Percentiles rank a stretch among this genome's conserved stretches.
Conservation (phyloP, 1,139 yeast species). For the Eremothecium sinecaudum region DNA sequence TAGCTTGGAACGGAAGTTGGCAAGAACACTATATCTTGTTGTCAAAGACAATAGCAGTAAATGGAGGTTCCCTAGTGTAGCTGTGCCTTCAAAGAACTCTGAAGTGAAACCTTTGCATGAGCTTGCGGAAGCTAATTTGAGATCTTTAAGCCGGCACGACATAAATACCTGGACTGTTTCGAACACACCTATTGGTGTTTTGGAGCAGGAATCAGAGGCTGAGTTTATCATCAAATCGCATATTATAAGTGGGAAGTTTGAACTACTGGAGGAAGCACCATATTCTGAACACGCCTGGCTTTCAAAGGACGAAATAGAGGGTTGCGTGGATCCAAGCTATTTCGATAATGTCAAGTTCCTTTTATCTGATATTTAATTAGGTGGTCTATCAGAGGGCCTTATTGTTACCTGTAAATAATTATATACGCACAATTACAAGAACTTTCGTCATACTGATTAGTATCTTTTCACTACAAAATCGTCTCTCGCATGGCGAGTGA, state of each 20-base stretch:
- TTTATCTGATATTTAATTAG: conserved; percentile 27
- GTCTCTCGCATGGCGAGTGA: conserved; percentile 1
- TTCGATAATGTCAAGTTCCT: conserved; percentile 45
- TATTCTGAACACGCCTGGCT: conserved; percentile 64
- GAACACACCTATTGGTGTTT: conserved; percentile 71
- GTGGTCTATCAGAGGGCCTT: no score
- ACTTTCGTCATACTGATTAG: no score
- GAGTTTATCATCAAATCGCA: conserved; percentile 75
- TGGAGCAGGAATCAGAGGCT: conserved; percentile 30
- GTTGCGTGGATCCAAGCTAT: conserved; percentile 46
- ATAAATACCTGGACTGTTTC: conserved; percentile 88
- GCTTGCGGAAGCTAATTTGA: conserved; percentile 68
- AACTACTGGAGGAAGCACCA: conserved; percentile 37
- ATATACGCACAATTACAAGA: no score
- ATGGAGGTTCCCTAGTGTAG: conserved; percentile 77
- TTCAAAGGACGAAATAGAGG: conserved; percentile 65
- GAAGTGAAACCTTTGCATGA: conserved; percentile 48
- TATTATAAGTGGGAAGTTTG: conserved; percentile 78
- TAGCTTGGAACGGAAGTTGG: conserved; percentile 69
- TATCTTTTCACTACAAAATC: conserved; percentile 2
- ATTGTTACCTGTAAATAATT: no score
- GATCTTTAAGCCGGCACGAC: conserved; percentile 59
- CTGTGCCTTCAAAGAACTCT: conserved; percentile 28
- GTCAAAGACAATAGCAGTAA: conserved; percentile 36
- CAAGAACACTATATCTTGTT: conserved; percentile 70